phyloP scores from a whole-genome alignment of 768 basidiomycete genomes.

The Serpula lacrymans region DNA sequence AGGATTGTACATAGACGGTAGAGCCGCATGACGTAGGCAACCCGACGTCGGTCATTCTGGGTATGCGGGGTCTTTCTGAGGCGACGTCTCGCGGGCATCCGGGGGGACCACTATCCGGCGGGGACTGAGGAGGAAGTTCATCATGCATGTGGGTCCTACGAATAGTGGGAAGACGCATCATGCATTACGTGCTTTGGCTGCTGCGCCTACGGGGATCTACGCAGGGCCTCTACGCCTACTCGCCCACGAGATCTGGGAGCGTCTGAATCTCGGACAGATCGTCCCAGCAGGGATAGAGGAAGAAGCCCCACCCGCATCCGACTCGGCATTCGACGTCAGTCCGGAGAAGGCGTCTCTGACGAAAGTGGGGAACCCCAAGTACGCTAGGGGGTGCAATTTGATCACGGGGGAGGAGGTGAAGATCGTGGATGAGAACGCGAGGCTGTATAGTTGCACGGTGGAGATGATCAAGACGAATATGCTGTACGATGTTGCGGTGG shows the following conservation, averaged over 20 bases:
- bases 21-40: no score
- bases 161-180: slow-evolving; percentile 97
- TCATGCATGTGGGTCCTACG: slow-evolving; percentile 97
- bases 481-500: slow-evolving; percentile 74
- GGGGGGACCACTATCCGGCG: no score
- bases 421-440: slow-evolving; percentile 54
- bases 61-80: no score
- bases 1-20: no score
- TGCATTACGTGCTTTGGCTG: slow-evolving; percentile 84
- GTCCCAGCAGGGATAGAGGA: slow-evolving; percentile 62
- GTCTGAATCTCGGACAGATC: slow-evolving; percentile 88
- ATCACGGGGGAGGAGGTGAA: slow-evolving; percentile 89
- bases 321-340: slow-evolving; percentile 33
- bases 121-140: slow-evolving; percentile 76
- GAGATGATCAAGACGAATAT: slow-evolving; percentile 70
- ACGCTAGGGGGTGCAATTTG: slow-evolving; percentile 74
- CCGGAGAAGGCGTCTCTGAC: slow-evolving; percentile 22
- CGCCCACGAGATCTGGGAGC: slow-evolving; percentile 91
- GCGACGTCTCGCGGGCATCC: no score
- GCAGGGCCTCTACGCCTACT: slow-evolving; percentile 90
- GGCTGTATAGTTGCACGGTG: slow-evolving; percentile 78
- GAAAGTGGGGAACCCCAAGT: slow-evolving; percentile 41
- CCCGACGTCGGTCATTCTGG: no score
- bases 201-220: slow-evolving; percentile 71
- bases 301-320: slow-evolving; percentile 33